Base-by-base conservation (phyloP, 2,329 filamentous ascomycete genomes). In the Ophiocordyceps camponoti-floridani region DNA sequence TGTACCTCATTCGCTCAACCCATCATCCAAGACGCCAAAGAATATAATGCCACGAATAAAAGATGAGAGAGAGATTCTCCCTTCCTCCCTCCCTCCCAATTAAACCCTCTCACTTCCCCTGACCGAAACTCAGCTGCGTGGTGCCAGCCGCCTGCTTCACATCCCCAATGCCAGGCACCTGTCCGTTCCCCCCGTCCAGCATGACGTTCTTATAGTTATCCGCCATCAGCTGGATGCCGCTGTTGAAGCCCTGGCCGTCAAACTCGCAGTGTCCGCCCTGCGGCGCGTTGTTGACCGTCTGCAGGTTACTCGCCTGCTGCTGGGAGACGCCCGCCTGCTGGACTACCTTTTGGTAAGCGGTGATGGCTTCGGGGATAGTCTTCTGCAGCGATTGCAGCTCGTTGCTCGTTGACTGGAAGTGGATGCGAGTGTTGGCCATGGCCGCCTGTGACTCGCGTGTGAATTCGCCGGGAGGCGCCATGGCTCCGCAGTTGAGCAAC, bases 211-310 rank as follows among this genome's bases (percentile, higher is more conserved):
- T 62, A 54, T 67, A 77, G 49, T 65, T 72, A 28, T 69, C 60
- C 9, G 68, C 59, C 60, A 77, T 67, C n/a, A 73, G 60, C 59
- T 77, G 72, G 30, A 77, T 67, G 11, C 73, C 72, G n/a, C 61
- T 65, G 10, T 68, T 66, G 49, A 77, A 77, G 10, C 58, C 68
- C 51, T 67, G 49, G 12, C 60, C 68, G 53, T 77, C 73, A 47
- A 77, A 77, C 44, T 64, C 72, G 58, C 73, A 77, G 55, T 77
- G 73, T 0, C 72, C 73, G 35, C 72, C 72, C 19, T 62, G 57
- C 2, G 73, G 72, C 4, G 66, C 65, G 49, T 73, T 75, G 50
- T 77, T 69, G 1, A 73, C 70, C 1, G 73, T 77, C 60, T 75
- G 72, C 45, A 74, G 53, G 3, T 61, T 56, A 28, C 68, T 70